A percentile compares a stretch with the other conserved stretches of the same genome.
Evolutionary conservation across 371 early-diverging fungal species (phyloP).

Genomic region (Rhizopus sp.): DNA sequence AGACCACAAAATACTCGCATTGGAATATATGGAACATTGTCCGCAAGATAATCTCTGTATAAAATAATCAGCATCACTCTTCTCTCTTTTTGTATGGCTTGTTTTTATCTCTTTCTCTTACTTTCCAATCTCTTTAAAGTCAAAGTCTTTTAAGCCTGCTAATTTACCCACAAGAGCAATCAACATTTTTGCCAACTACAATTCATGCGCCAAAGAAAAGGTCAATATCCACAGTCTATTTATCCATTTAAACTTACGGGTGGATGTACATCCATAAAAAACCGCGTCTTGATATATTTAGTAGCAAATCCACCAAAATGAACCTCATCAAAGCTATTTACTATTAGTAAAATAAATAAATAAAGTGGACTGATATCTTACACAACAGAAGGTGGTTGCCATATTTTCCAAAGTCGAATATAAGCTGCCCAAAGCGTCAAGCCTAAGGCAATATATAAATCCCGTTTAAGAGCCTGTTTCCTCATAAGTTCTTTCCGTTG

Average conservation of each 20-base stretch:
- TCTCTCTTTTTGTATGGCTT: conserved; percentile 45
- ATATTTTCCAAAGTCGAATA: conserved; percentile 47
- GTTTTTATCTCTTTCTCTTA: conserved; percentile 36
- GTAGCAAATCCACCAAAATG: conserved; percentile 99
- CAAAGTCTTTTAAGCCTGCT: conserved; percentile 89
- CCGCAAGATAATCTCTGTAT: conserved; percentile 42
- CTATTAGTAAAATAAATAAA: background rate
- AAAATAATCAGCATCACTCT: background rate
- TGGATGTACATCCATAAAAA: conserved; percentile 93
- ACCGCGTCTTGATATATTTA: conserved; percentile 88
- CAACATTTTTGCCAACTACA: conserved; percentile 90
- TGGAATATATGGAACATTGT: conserved; percentile 46
- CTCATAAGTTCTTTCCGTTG: conserved; percentile 19
- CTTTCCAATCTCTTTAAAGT: conserved; percentile 90
- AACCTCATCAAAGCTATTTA: conserved; percentile 90
- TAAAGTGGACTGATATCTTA: conserved; percentile 18
- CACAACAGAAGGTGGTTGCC: conserved; percentile 52
- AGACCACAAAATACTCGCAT: conserved; percentile 46
- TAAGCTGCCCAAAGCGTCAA: conserved; percentile 44
- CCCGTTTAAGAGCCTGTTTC: conserved; percentile 25
- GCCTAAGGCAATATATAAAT: conserved; percentile 36
- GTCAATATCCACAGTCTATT: conserved; percentile 64
- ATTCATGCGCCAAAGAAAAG: background rate
- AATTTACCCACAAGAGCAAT: conserved; percentile 80
- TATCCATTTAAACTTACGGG: conserved; percentile 35